Conservation (phyloP, 371 early-diverging fungal genomes). For the Funneliformis caledonium region DNA sequence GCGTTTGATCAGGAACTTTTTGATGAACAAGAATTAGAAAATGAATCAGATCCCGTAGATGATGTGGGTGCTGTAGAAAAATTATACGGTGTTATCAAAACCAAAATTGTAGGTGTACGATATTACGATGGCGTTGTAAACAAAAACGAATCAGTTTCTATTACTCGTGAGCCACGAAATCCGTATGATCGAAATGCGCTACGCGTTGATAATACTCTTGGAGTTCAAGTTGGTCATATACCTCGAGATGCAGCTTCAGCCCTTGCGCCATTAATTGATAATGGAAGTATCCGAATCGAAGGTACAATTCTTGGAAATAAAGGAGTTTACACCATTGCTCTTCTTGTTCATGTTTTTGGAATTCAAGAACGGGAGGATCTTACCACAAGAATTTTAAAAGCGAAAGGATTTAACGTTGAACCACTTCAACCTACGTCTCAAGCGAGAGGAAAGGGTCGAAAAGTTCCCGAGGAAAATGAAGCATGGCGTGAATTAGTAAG, state of each 20-base stretch:
- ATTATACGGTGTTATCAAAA: not conserved
- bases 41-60: not conserved
- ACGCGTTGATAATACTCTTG: not conserved
- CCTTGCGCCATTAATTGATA: not conserved
- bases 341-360: not conserved
- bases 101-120: not conserved
- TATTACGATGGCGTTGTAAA: slow-evolving; percentile 7
- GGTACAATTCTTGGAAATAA: not conserved
- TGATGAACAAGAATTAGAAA: not conserved
- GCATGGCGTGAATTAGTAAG: slow-evolving; percentile 4
- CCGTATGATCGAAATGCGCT: not conserved
- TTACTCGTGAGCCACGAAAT: not conserved
- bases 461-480: not conserved
- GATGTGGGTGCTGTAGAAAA: not conserved
- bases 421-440: not conserved
- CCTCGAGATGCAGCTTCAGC: not conserved
- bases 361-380: not conserved
- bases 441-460: not conserved
- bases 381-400: not conserved
- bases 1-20: not conserved
- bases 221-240: slow-evolving; percentile 12
- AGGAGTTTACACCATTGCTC: not conserved
- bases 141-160: not conserved
- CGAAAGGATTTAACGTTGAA: not conserved
- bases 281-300: not conserved